A percentile compares a stretch with the other conserved stretches of the same genome.
Conservation (phyloP, 2,329 filamentous ascomycete species). For the Penicillium sumatraense region DNA sequence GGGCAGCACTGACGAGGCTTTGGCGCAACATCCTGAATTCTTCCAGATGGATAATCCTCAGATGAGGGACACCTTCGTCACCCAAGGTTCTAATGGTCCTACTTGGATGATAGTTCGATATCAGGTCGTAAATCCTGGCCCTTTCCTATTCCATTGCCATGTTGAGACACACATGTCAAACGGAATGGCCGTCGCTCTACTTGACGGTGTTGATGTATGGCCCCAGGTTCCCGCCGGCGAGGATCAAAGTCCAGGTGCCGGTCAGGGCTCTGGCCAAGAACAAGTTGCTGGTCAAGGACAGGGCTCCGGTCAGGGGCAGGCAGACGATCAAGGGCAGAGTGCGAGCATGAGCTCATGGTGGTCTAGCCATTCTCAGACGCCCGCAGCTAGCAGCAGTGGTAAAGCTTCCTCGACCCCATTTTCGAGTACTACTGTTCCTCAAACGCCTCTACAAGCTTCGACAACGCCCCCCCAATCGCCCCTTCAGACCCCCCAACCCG, state of each 20-base stretch:
- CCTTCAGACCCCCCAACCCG: neutral
- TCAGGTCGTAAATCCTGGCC: conserved; percentile 51
- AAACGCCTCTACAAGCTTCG: neutral
- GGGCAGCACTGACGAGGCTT: conserved; percentile 46
- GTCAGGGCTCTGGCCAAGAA: neutral
- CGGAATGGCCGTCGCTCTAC: conserved; percentile 53
- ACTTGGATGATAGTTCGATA: conserved; percentile 53
- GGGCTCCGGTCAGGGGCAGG: conserved; percentile 17
- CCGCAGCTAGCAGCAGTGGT: neutral
- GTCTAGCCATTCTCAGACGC: conserved; percentile 1
- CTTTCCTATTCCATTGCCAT: conserved; percentile 57
- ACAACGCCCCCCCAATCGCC: neutral
- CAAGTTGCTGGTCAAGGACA: neutral
- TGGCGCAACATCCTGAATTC: conserved; percentile 40
- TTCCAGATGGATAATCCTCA: conserved; percentile 53
- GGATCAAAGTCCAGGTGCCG: conserved; percentile 15
- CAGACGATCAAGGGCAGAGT: neutral
- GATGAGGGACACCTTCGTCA: conserved; percentile 48
- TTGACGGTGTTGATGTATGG: conserved; percentile 56
- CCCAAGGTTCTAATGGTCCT: conserved; percentile 30
- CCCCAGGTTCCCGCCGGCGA: conserved; percentile 38
- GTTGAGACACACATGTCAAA: conserved; percentile 53
- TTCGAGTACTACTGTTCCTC: neutral
- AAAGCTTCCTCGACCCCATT: neutral
- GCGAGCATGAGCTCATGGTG: conserved; percentile 1